Conservation (phyloP, 495 filamentous ascomycete species). For the Lasiosphaeria ovina region DNA sequence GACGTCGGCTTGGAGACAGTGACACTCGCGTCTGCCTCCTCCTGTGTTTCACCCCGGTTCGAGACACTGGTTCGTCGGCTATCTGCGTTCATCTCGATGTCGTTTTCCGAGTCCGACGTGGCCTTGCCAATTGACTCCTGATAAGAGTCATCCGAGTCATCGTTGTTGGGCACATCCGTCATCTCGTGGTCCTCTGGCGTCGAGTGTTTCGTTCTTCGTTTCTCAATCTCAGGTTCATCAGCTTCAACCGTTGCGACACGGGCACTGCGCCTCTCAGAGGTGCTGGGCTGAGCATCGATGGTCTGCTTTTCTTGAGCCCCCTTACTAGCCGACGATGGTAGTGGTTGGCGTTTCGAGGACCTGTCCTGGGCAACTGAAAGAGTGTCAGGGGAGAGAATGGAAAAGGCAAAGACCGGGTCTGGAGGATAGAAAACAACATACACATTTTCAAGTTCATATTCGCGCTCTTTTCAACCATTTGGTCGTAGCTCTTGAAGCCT, state of each 20-base stretch:
- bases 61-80: conserved; percentile 25
- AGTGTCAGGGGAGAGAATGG: no score
- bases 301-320: no score
- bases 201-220: no score
- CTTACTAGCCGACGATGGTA: no score
- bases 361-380: no score
- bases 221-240: no score
- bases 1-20: no score
- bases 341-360: no score
- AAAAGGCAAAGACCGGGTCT: neutral
- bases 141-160: conserved; percentile 19
- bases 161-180: conserved; percentile 1
- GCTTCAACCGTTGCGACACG: no score
- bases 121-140: conserved; percentile 9
- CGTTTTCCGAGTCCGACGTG: conserved; percentile 12
- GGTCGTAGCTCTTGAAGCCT: conserved; percentile 9
- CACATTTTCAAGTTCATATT: neutral
- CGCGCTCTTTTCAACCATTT: conserved; percentile 1
- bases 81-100: conserved; percentile 25
- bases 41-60: conserved; percentile 10
- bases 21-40: no score
- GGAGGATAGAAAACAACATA: neutral
- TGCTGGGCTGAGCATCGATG: no score
- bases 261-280: no score
- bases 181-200: conserved; percentile 16